Percentiles rank a stretch among this genome's conserved stretches.
Conservation (phyloP, 805 yeast species). For the Tetrapisispora namnaoensis region DNA sequence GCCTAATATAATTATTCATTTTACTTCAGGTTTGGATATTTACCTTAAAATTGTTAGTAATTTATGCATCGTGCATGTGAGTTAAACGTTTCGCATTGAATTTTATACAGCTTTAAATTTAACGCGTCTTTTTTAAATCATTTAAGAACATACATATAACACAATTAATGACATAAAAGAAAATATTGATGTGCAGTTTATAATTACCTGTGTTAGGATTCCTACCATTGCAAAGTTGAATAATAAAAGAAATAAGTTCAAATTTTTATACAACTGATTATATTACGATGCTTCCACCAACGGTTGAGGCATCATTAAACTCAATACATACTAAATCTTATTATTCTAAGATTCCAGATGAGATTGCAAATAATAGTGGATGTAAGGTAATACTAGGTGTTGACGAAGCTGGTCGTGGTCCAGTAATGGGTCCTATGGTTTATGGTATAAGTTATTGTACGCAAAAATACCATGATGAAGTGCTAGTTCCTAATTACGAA, state of each 20-base stretch:
- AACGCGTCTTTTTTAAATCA: not conserved
- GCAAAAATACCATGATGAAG: conserved; percentile 37
- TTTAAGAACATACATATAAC: too few species aligned
- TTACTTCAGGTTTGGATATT: too few species aligned
- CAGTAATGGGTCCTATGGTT: conserved; percentile 97
- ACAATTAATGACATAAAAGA: too few species aligned
- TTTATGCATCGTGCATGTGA: too few species aligned
- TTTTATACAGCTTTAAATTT: not conserved
- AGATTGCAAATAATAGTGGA: conserved; percentile 18
- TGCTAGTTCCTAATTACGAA: conserved; percentile 49
- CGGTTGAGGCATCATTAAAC: conserved; percentile 16
- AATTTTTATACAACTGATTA: not conserved
- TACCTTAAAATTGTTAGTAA: too few species aligned
- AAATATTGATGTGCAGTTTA: too few species aligned
- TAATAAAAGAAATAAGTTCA: too few species aligned
- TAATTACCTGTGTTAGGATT: too few species aligned
- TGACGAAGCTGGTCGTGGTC: conserved; percentile 99
- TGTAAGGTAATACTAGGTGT: conserved; percentile 62
- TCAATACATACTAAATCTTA: conserved; percentile 37
- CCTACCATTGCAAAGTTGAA: too few species aligned
- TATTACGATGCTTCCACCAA: conserved; percentile 20
- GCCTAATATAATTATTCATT: too few species aligned
- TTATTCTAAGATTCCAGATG: conserved; percentile 40
- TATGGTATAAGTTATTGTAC: conserved; percentile 80
- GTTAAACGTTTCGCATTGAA: not conserved